Evolutionary conservation across 768 basidiomycete genomes (phyloP).

Genomic region (Podaxis mareebaensis): DNA sequence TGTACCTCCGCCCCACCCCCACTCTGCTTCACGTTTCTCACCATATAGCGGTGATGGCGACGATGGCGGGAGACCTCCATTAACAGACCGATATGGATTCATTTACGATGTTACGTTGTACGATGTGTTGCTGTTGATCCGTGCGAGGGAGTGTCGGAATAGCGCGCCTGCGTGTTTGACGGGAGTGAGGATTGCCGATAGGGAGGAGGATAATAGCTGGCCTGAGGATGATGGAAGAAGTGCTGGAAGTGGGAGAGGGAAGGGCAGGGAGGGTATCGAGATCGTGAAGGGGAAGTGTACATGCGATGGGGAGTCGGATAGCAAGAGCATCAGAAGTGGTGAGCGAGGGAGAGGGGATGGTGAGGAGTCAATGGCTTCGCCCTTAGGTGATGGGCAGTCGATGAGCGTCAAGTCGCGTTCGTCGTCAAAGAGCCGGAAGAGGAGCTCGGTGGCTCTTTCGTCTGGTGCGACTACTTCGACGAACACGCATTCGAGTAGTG

Average conservation of each 20-base stretch:
- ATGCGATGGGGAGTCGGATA: slow-evolving; percentile 38
- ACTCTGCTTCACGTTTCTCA: slow-evolving; percentile 52
- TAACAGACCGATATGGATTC: slow-evolving; percentile 90
- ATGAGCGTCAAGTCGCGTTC: slow-evolving; percentile 46
- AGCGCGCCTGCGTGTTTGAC: slow-evolving; percentile 84
- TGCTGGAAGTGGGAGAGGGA: slow-evolving; percentile 15
- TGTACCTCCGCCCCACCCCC: slow-evolving; percentile 39
- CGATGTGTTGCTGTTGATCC: slow-evolving; percentile 73
- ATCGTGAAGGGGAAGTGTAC: slow-evolving; percentile 49
- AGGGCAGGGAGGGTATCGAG: slow-evolving; percentile 35
- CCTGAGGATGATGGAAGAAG: slow-evolving; percentile 58
- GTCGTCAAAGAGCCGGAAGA: slow-evolving; percentile 51
- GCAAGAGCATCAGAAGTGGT: slow-evolving; percentile 19
- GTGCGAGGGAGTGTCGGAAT: slow-evolving; percentile 70
- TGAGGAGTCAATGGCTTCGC: not conserved
- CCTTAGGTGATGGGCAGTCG: slow-evolving; percentile 24
- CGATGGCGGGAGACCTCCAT: slow-evolving; percentile 52
- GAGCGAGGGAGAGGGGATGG: not conserved
- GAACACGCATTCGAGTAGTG: slow-evolving; percentile 50
- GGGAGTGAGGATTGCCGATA: slow-evolving; percentile 84
- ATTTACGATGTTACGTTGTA: slow-evolving; percentile 85
- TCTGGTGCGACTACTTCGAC: slow-evolving; percentile 19
- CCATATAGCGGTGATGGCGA: slow-evolving; percentile 23
- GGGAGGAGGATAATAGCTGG: slow-evolving; percentile 78
- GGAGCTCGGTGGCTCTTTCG: slow-evolving; percentile 38